A percentile compares a stretch with the other conserved stretches of the same genome.
Conservation (phyloP, 306 rosid genomes). For the Chamaecrista fasciculata region DNA sequence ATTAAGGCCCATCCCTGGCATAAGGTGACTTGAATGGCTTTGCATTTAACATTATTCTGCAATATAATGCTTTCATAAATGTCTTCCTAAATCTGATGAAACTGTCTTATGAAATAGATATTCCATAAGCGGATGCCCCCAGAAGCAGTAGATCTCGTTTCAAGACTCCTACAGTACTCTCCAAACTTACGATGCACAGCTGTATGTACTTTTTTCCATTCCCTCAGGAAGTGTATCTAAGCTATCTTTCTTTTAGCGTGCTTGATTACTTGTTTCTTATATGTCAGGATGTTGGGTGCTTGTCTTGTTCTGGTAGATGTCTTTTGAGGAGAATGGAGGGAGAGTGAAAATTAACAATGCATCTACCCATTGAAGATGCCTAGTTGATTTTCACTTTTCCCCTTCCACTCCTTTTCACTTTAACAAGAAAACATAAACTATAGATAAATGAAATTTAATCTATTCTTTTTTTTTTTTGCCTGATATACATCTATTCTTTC, state of each 20-base stretch:
- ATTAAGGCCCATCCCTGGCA: constrained; percentile 31
- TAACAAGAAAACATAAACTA: background rate
- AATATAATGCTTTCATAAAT: background rate
- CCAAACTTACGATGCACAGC: constrained; percentile 63
- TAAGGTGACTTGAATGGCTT: constrained; percentile 38
- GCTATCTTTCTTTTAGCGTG: background rate
- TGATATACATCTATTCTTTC: no score
- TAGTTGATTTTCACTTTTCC: background rate
- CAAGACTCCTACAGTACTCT: constrained; percentile 73
- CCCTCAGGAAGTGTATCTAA: background rate
- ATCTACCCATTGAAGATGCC: background rate
- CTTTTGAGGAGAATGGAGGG: background rate
- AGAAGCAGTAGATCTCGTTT: constrained; percentile 66
- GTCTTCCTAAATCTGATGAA: background rate
- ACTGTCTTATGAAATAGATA: constrained; percentile 35
- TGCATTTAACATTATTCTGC: background rate
- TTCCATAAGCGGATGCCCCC: constrained; percentile 73
- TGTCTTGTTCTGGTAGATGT: background rate
- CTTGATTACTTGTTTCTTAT: background rate
- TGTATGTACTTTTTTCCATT: constrained; percentile 39
- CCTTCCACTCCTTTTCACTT: background rate
- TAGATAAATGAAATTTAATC: background rate
- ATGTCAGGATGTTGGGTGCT: background rate
- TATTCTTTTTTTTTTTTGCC: no score
- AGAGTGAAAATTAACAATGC: background rate